Base-by-base conservation (phyloP, 176 grass and related monocot species). In the Cenchrus americanus region DNA sequence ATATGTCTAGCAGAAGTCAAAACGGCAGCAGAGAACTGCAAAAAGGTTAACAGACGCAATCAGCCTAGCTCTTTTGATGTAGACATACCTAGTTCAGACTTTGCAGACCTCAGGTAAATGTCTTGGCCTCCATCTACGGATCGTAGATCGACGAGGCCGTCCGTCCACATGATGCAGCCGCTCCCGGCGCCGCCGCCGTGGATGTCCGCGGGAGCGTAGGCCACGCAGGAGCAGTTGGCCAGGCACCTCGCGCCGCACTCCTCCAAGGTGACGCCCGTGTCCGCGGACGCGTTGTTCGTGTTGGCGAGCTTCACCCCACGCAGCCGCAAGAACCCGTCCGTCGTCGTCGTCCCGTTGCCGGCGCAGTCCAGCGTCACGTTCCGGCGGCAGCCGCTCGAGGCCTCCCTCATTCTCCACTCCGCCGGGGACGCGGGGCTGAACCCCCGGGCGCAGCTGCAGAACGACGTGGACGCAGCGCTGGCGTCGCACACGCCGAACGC, bases 211-310 rank as follows among this genome's bases (percentile, higher is more conserved):
- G 71, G 6, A 0, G 92, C 87, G 57, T 90, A 94, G 24, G 89
- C 92, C 37, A 82, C 3, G 43, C 89, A 92, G 0, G 92, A 94
- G 19, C 92, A 92, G 77, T 94, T 86, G 37, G 61, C 58, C 0
- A 24, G 19, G 78, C 89, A 94, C 61, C 78, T 30, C 44, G 49
- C 82, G 6, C 65, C 8, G 69, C 78, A 88, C 73, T 62, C 14
- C 74, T 87, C 49, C 76, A 90, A 1, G 13, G 12, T 66, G 2
- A 46, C 46, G 18, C 18, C 14, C 10, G 4, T 19, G 73, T 94
- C 86, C 17, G 62, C 51, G 0, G 57, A 40, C 2, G 15, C 67
- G 12, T 64, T 79, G 80, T 74, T 5, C 34, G 32, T 73, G 21
- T 87, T 83, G 0, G 89, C 86, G 15, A 91, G 78, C 83, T 91